A percentile compares a stretch with the other conserved stretches of the same genome.
Evolutionary conservation across 495 filamentous ascomycete genomes (phyloP).

Genomic region (Aspergillus baeticus): DNA sequence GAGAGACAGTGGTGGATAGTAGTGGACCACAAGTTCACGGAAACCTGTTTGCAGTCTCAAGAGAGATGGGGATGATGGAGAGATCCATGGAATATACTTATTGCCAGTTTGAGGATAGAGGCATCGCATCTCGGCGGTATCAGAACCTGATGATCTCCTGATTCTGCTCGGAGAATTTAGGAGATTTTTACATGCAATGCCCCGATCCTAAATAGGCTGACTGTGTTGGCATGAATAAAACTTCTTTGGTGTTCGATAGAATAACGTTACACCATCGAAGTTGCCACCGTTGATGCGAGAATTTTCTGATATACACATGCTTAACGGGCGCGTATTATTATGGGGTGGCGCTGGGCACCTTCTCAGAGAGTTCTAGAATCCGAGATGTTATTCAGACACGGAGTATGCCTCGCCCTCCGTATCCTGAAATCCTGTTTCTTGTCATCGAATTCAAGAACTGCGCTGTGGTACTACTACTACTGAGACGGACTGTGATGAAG

Average conservation of each 20-base stretch:
- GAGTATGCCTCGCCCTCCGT: neutral
- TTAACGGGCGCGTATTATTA: neutral
- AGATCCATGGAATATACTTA: too few species aligned
- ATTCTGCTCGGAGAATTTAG: neutral
- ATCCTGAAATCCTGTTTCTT: too few species aligned
- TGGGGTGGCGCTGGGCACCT: neutral
- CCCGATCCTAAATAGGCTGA: neutral
- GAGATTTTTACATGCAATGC: neutral
- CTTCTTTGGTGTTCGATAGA: neutral
- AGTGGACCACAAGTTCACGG: neutral
- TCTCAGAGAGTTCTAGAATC: conserved; percentile 1
- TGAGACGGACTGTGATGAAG: neutral
- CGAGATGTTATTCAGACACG: neutral
- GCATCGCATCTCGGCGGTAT: neutral
- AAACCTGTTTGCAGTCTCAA: neutral
- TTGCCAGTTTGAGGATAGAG: too few species aligned
- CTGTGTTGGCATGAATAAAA: neutral
- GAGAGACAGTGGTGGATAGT: neutral
- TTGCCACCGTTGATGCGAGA: conserved; percentile 4
- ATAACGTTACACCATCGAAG: conserved; percentile 10
- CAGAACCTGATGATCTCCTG: neutral
- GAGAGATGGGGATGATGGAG: too few species aligned
- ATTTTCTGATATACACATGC: neutral
- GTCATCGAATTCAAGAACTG: too few species aligned
- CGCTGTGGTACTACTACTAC: too few species aligned